Base-by-base conservation (phyloP, 2,329 filamentous ascomycete species). In the Calonectria hongkongensis region DNA sequence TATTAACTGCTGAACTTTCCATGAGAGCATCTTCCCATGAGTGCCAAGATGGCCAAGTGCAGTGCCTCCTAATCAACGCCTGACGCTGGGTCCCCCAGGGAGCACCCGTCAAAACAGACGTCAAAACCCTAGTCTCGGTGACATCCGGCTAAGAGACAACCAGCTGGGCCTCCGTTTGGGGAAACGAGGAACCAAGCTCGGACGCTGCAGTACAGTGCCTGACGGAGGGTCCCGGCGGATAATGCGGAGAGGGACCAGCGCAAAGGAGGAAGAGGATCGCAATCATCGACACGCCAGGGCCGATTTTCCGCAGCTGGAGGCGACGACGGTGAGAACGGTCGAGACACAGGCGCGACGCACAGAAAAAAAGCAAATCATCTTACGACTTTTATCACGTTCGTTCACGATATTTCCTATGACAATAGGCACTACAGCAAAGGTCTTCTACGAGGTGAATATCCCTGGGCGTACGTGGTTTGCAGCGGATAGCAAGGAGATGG, bases 111-210 rank as follows among this genome's bases (percentile, higher is more conserved):
- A 25, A 41, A 41, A 21, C 54, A 39, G 21, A 28, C 21, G n/a
- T 36, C 33, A 41, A 21, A 41, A 25, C 33, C 33, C 33, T 60
- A 25, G 51, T 21, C 10, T 39, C 54, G 54, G 54, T 60, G 36
- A 60, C 33, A 60, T 27, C 54, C 54, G 33, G 21, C 33, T 27
- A 27, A 5, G n/a, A 7, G 9, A 7, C 30, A 21, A 36, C n/a
- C 30, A 39, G 13, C 54, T 41, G 27, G 27, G 13, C 54, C 54
- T 25, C 54, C 33, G 25, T 16, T n/a, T 33, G 50, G 28, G 10
- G 33, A 36, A 36, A 41, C 10, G n/a, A 27, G 9, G 54, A 60
- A 12, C 21, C 41, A 60, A 60, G 54, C 54, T 60, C n/a, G 54
- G 54, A 60, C 54, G 3, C 33, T 36, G 41, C 21, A 21, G n/a